These are phyloP conservation scores for Capronia coronata DNA, from an alignment of 2,329 filamentous ascomycete genomes.

Conservation along the genomic window DNA sequence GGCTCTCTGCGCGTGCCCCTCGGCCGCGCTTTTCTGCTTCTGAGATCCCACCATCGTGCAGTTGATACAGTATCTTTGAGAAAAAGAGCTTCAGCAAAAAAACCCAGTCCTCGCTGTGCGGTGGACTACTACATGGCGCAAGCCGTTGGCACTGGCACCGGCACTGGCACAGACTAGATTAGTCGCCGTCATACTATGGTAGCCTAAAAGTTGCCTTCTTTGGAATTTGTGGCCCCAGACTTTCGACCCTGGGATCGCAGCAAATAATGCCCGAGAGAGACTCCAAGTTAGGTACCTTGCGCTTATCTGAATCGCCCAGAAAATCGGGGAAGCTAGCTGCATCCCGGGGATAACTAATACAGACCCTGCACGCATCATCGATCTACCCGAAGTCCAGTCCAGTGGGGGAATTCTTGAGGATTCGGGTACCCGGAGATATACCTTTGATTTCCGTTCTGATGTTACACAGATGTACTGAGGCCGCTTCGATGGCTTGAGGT, in stretches of 20 bases:
- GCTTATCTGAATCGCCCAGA: not conserved
- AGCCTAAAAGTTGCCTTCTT: not conserved
- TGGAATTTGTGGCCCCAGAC: too few relatives aligned
- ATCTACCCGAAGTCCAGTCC: not conserved
- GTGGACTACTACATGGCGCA: slow-evolving; percentile 6
- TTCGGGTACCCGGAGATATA: too few relatives aligned
- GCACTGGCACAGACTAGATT: not conserved
- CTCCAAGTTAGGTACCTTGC: not conserved
- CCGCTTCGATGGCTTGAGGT: slow-evolving; percentile 8
- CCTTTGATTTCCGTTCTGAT: not conserved
- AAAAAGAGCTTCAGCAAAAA: not conserved
- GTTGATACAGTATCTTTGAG: not conserved
- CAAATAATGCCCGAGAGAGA: not conserved
- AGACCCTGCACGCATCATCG: not conserved
- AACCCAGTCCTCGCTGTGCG: not conserved
- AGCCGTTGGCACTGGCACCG: not conserved
- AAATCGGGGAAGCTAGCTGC: slow-evolving; percentile 17
- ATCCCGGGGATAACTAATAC: slow-evolving; percentile 4
- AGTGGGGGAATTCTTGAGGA: not conserved
- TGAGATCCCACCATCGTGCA: slow-evolving; percentile 1
- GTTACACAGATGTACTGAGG: not conserved
- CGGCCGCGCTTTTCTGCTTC: not conserved
- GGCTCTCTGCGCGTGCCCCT: not conserved
- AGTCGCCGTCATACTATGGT: not conserved
- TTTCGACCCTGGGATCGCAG: not conserved